Conservation (phyloP, 805 yeast species). For the Diddensiella santjacobensis region DNA sequence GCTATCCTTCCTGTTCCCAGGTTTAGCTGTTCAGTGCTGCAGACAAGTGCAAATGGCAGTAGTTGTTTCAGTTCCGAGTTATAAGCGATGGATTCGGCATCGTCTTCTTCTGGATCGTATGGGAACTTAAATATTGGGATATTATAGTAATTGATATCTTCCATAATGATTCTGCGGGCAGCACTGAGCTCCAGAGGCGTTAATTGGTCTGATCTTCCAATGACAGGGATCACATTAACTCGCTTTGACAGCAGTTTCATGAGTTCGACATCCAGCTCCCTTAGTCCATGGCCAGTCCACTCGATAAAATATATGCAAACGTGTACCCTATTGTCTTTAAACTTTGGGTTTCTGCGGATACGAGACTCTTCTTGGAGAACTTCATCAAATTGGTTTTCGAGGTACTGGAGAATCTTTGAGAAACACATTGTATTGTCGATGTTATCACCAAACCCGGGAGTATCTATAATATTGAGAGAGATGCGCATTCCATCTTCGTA, state of each 20-base stretch:
- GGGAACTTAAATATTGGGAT: slow-evolving; percentile 74
- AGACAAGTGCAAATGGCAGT: slow-evolving; percentile 61
- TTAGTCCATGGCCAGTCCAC: slow-evolving; percentile 50
- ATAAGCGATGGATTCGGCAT: slow-evolving; percentile 33
- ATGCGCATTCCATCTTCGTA: slow-evolving; percentile 50
- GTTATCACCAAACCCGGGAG: slow-evolving; percentile 78
- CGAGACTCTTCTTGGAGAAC: slow-evolving; percentile 72
- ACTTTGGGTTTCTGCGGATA: slow-evolving; percentile 67
- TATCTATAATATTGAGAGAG: slow-evolving; percentile 55
- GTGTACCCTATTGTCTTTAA: slow-evolving; percentile 71
- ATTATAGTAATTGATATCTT: slow-evolving; percentile 53
- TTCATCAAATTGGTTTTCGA: slow-evolving; percentile 68
- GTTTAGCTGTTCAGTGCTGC: slow-evolving; percentile 40
- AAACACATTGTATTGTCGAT: slow-evolving; percentile 57
- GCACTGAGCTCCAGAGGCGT: slow-evolving; percentile 58
- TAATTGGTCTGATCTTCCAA: slow-evolving; percentile 75
- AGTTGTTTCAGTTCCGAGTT: slow-evolving; percentile 39
- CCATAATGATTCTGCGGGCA: slow-evolving; percentile 51
- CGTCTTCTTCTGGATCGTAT: slow-evolving; percentile 56
- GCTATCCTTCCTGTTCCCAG: slow-evolving; percentile 33
- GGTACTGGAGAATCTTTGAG: slow-evolving; percentile 50
- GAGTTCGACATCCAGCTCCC: slow-evolving; percentile 69
- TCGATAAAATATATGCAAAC: slow-evolving; percentile 74
- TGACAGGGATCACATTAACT: slow-evolving; percentile 80
- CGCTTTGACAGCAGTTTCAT: slow-evolving; percentile 65